Evolutionary conservation across 495 filamentous ascomycete genomes (phyloP).

Genomic region (Lasiosphaeria hispida): DNA sequence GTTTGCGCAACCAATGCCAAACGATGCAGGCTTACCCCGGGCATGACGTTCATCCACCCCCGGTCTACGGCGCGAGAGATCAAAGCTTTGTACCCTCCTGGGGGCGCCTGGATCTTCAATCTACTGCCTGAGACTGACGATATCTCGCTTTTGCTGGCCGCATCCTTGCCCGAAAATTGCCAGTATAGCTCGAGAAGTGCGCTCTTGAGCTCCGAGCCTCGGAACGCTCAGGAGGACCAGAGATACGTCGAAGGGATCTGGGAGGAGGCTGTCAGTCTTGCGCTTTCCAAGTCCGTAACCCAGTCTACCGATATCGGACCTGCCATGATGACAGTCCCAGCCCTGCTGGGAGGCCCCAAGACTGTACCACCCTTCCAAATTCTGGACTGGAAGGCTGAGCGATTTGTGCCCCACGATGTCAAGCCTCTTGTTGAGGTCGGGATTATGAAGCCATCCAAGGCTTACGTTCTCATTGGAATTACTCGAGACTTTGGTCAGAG

Average conservation of each 20-base stretch:
- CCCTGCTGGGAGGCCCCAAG: constrained; percentile 18
- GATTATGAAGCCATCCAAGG: constrained; percentile 40
- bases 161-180: constrained; percentile 23
- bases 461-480: constrained; percentile 58
- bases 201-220: constrained; percentile 2
- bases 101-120: constrained; percentile 30
- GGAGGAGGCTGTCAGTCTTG: constrained; percentile 21
- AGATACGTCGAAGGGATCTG: constrained; percentile 14
- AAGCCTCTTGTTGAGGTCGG: constrained; percentile 14
- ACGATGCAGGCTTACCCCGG: neutral
- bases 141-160: constrained; percentile 26
- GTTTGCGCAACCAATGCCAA: constrained; percentile 15
- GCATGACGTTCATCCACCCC: constrained; percentile 24
- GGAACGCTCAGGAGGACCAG: neutral
- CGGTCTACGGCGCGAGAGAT: constrained; percentile 24
- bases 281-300: constrained; percentile 13
- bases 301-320: neutral
- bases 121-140: constrained; percentile 22
- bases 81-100: constrained; percentile 24
- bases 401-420: constrained; percentile 19
- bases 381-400: constrained; percentile 41
- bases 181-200: constrained; percentile 18
- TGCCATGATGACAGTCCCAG: constrained; percentile 19
- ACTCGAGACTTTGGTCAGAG: constrained; percentile 59
- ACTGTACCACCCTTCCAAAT: constrained; percentile 23